These are phyloP conservation scores for Quercus lobata DNA, from an alignment of 331 rosid genomes.

Conservation along the genomic window DNA sequence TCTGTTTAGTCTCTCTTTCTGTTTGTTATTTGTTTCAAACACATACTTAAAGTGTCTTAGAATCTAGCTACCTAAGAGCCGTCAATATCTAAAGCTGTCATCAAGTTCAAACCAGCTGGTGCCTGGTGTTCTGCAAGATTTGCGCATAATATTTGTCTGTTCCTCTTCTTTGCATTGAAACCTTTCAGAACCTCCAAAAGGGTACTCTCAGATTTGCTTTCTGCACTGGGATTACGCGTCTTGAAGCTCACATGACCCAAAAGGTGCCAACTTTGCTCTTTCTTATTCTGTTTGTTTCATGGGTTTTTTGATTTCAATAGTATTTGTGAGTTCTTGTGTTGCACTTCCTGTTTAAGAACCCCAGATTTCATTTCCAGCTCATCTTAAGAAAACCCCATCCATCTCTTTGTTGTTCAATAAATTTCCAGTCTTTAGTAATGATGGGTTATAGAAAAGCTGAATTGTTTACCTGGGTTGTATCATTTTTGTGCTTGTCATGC, in stretches of 20 bases:
- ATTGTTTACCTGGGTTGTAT: slow-evolving; percentile 33
- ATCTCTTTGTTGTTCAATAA: slow-evolving; percentile 1
- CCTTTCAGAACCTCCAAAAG: neutral
- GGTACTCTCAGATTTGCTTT: slow-evolving; percentile 12
- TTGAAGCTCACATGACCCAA: slow-evolving; percentile 24
- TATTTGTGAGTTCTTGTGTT: slow-evolving; percentile 13
- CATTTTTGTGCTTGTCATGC: slow-evolving; percentile 39
- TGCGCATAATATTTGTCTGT: slow-evolving; percentile 14
- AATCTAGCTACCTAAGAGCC: slow-evolving; percentile 24
- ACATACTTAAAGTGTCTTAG: neutral
- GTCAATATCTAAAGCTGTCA: slow-evolving; percentile 44
- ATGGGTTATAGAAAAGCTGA: slow-evolving; percentile 31
- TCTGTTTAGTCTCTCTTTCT: neutral
- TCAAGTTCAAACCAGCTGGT: slow-evolving; percentile 37
- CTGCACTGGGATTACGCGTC: slow-evolving; percentile 13
- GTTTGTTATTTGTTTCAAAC: neutral
- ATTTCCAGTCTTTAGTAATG: slow-evolving; percentile 28
- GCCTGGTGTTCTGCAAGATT: slow-evolving; percentile 42
- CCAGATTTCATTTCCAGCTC: slow-evolving; percentile 1
- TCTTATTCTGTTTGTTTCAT: slow-evolving; percentile 12
- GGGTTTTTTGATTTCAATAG: slow-evolving; percentile 8
- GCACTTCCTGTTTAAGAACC: slow-evolving; percentile 19
- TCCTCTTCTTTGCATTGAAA: slow-evolving; percentile 20
- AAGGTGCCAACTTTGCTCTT: slow-evolving; percentile 37
- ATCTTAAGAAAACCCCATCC: neutral